Evolutionary conservation across 805 yeast genomes (phyloP).

Genomic region (Ascoidea tarda): DNA sequence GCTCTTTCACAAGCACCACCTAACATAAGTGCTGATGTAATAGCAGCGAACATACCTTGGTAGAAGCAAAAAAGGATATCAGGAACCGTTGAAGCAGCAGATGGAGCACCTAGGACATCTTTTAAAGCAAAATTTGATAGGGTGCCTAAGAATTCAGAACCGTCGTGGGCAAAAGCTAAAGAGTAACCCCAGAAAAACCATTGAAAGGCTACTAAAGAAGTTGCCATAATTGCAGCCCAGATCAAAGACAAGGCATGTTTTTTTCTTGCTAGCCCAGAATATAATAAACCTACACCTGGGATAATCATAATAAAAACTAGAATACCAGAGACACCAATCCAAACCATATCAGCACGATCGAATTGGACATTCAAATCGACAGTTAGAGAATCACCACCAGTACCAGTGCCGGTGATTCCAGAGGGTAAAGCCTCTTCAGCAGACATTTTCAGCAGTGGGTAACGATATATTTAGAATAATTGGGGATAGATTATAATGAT

Average conservation of each 20-base stretch:
- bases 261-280: slow-evolving; percentile 88
- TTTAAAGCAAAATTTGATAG: slow-evolving; percentile 68
- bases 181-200: slow-evolving; percentile 99
- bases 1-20: slow-evolving; percentile 99
- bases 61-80: slow-evolving; percentile 80
- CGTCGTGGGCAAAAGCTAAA: slow-evolving; percentile 62
- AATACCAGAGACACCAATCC: slow-evolving; percentile 67
- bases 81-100: slow-evolving; percentile 58
- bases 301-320: slow-evolving; percentile 84
- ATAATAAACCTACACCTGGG: slow-evolving; percentile 89
- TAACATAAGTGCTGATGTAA: slow-evolving; percentile 84
- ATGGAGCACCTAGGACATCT: slow-evolving; percentile 72
- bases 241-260: slow-evolving; percentile 88
- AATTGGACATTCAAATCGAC: slow-evolving; percentile 59
- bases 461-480: too few relatives aligned
- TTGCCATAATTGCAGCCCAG: slow-evolving; percentile 91
- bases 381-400: slow-evolving; percentile 72
- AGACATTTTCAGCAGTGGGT: slow-evolving; percentile 14
- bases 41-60: slow-evolving; percentile 95
- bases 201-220: slow-evolving; percentile 72
- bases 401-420: slow-evolving; percentile 42
- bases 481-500: too few relatives aligned
- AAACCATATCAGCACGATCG: slow-evolving; percentile 68
- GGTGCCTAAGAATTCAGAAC: slow-evolving; percentile 65
- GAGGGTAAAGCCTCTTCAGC: slow-evolving; percentile 17